Conservation (phyloP, 1,284 basidiomycete species). For the Xerocomus cyaneibrunnescens region DNA sequence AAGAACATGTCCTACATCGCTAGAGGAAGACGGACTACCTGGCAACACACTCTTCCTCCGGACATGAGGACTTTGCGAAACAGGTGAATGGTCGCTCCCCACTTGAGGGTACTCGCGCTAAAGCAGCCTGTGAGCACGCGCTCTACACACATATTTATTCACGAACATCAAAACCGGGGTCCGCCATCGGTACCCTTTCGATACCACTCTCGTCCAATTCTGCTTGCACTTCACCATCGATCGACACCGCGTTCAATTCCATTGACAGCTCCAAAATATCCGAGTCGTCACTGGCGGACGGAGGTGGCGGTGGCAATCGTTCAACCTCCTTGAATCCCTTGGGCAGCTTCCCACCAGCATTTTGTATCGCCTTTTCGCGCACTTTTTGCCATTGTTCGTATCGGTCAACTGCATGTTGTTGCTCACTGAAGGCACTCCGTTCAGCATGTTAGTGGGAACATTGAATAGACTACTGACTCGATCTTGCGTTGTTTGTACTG, state of each 20-base stretch:
- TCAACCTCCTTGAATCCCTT: constrained; percentile 63
- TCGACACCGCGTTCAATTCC: constrained; percentile 82
- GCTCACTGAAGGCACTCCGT: constrained; percentile 56
- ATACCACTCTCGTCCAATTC: constrained; percentile 82
- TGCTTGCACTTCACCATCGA: constrained; percentile 68
- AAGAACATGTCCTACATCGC: constrained; percentile 4
- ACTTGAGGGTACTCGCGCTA: constrained; percentile 66
- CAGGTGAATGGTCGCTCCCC: constrained; percentile 51
- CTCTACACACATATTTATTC: constrained; percentile 24
- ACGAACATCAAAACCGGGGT: constrained; percentile 84
- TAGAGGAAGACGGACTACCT: constrained; percentile 45
- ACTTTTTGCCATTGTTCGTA: constrained; percentile 86
- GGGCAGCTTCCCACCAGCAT: constrained; percentile 67
- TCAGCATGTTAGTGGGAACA: constrained; percentile 9
- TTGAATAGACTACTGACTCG: constrained; percentile 54
- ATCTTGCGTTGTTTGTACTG: constrained; percentile 90
- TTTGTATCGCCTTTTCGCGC: constrained; percentile 69
- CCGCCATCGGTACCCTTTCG: constrained; percentile 85
- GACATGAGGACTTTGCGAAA: constrained; percentile 63
- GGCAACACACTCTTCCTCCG: constrained; percentile 85
- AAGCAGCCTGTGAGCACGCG: constrained; percentile 21
- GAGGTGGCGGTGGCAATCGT: constrained; percentile 72
- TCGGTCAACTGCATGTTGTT: constrained; percentile 74
- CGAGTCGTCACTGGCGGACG: constrained; percentile 74
- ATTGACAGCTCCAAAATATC: constrained; percentile 86